Percentiles rank a stretch among this genome's conserved stretches.
Evolutionary conservation across 331 rosid species (phyloP).

Genomic region (Malus hybrid): DNA sequence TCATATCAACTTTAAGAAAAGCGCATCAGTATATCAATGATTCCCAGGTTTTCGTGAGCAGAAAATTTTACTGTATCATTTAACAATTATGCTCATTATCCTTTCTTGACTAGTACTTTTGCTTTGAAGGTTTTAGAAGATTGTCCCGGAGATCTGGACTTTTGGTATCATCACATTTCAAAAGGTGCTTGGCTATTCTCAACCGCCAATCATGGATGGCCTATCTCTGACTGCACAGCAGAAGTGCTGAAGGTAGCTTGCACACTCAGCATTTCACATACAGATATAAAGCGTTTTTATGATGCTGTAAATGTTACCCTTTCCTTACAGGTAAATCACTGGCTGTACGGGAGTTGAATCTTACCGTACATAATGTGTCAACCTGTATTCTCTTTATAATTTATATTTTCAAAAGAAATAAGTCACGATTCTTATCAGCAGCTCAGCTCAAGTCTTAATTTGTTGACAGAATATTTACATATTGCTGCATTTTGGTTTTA

Average conservation of each 20-base stretch:
- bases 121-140: conserved; percentile 8
- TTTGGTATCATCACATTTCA: conserved; percentile 11
- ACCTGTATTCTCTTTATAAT: too few species aligned
- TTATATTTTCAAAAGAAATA: too few species aligned
- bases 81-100: neutral
- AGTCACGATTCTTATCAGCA: neutral
- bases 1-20: conserved; percentile 8
- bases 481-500: neutral
- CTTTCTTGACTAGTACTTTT: neutral
- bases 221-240: conserved; percentile 31
- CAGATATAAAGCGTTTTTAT: conserved; percentile 8
- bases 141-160: conserved; percentile 7
- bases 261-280: neutral
- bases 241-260: conserved; percentile 28
- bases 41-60: neutral
- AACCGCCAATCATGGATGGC: conserved; percentile 34
- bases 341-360: neutral
- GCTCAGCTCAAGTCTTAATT: neutral
- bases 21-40: conserved; percentile 6
- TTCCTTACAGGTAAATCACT: conserved; percentile 26
- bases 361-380: neutral
- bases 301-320: conserved; percentile 24
- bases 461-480: neutral
- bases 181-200: conserved; percentile 32
- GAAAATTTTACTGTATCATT: neutral